Conservation (phyloP, 148 eudicot species). For the Oxyria digyna region DNA sequence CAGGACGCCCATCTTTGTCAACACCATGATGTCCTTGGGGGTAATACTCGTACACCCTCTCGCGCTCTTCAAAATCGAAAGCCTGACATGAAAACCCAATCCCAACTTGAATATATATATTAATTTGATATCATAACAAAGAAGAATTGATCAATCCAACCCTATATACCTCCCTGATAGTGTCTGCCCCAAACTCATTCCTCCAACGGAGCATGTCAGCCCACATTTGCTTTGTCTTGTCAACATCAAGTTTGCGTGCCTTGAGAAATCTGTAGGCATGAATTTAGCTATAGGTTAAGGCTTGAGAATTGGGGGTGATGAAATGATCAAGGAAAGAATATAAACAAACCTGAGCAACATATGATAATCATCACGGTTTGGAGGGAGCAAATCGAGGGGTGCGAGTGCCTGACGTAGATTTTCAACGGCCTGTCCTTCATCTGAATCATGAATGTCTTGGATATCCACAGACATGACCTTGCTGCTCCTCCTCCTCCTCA, state of each 20-base stretch:
- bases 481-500: constrained; percentile 67
- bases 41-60: constrained; percentile 64
- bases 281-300: neutral
- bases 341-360: constrained; percentile 41
- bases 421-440: constrained; percentile 44
- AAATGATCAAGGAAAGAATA: neutral
- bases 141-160: neutral
- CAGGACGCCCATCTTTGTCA: constrained; percentile 85
- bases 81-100: constrained; percentile 24
- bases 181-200: constrained; percentile 35
- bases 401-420: constrained; percentile 44
- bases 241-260: constrained; percentile 27
- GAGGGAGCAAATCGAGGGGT: constrained; percentile 34
- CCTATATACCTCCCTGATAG: constrained; percentile 23
- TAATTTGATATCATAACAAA: neutral
- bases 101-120: neutral
- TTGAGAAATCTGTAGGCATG: constrained; percentile 21
- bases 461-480: constrained; percentile 64
- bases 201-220: constrained; percentile 33
- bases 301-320: no score
- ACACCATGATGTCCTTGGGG: constrained; percentile 95
- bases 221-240: constrained; percentile 39
- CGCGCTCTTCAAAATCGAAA: constrained; percentile 60
- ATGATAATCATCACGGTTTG: constrained; percentile 49
- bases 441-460: constrained; percentile 49